phyloP scores from a whole-genome alignment of 495 filamentous ascomycete species.

The Friedmanniomyces simplex region DNA sequence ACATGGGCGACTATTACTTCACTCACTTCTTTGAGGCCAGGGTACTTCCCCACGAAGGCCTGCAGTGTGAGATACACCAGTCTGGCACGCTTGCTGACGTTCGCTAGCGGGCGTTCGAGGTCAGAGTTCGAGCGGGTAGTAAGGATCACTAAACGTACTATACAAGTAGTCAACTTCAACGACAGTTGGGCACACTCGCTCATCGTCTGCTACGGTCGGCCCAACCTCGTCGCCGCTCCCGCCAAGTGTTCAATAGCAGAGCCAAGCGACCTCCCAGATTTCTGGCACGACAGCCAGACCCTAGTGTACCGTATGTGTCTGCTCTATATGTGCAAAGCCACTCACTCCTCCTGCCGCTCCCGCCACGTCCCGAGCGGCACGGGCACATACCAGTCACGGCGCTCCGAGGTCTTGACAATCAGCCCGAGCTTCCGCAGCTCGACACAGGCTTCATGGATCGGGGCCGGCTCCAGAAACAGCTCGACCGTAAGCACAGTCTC shows the following conservation, averaged over 20 bases:
- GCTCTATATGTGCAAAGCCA: no score
- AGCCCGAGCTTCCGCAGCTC: not conserved
- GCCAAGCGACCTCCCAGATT: no score
- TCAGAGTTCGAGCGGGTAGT: no score
- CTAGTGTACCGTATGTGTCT: no score
- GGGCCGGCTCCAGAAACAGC: not conserved
- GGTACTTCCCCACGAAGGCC: not conserved
- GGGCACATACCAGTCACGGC: not conserved
- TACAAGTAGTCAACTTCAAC: no score
- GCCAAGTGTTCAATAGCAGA: no score
- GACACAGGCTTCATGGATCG: not conserved
- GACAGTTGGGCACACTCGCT: no score
- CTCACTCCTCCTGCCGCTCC: not conserved
- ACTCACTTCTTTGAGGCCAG: not conserved
- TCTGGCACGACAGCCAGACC: no score
- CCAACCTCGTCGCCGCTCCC: no score
- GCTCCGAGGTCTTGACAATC: not conserved
- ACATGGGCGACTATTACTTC: not conserved
- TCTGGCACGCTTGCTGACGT: not conserved
- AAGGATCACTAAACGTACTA: no score
- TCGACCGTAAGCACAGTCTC: not conserved
- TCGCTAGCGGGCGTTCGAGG: no score
- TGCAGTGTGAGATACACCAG: not conserved
- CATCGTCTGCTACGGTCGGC: no score
- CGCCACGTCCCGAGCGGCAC: not conserved